Base-by-base conservation (phyloP, 495 filamentous ascomycete genomes). In the Penicillium longicatenatum region DNA sequence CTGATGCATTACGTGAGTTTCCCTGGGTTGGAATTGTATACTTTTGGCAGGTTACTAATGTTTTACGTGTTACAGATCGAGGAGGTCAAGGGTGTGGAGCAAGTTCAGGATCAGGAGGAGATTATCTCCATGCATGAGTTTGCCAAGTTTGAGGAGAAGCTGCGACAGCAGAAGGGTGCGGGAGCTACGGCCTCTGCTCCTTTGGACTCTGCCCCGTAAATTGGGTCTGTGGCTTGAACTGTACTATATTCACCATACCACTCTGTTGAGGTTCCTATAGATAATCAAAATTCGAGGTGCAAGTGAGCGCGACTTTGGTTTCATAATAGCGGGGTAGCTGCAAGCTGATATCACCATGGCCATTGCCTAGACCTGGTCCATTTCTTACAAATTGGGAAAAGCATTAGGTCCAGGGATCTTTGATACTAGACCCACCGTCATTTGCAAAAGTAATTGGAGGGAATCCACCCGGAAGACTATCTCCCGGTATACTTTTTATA, bases 141-240 rank as follows among this genome's bases (percentile, higher is more conserved):
- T 74, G 89, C 90, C 44, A 92, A 89, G 73, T 98, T 98, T 73
- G 94, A 98, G 71, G 91, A 97, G 78, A 97, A 96, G 75, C 73
- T 98, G 64, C 85, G 83, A 68, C 80, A 85, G 67, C 89, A 92
- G 64, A 93, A 91, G 67, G 86, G 79, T 21, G 63, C 76, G n/a
- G 72, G 73, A 41, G 78, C 81, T 43, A 75, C 80, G 52, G 67
- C 85, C 65, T 76, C 83, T n/a, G 87, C 84, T 20, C 81, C 82
- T 42, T 62, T 92, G 45, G 89, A 93, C 71, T 84, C 75, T 17
- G 79, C 79, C 41, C 69, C 73, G 52, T 82, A 67, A 73, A 21
- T 35, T 9, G 37, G 21, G 10, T 54, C 7, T 24, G 3, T 44
- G 29, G 39, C 0, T 45, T 44, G 6, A 19, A n/a, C 21, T 52